A percentile compares a stretch with the other conserved stretches of the same genome.
These are phyloP conservation scores for Hanseniaspora occidentalis DNA, from an alignment of 805 yeast species.

Conservation along the genomic window DNA sequence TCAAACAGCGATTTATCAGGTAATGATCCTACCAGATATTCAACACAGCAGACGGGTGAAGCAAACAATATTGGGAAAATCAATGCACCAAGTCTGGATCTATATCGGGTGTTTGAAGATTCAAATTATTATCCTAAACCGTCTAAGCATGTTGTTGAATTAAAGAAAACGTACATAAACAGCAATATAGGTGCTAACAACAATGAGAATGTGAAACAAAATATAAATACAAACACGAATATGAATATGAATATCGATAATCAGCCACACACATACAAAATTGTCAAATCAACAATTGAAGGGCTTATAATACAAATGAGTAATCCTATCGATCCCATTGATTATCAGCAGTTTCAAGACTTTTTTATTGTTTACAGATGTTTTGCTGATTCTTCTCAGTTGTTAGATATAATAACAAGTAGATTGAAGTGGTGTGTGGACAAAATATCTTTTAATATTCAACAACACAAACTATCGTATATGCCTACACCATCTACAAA, in stretches of 20 bases:
- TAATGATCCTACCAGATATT: too few species aligned
- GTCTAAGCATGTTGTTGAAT: conserved; percentile 16
- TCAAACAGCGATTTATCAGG: too few species aligned
- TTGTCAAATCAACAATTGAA: conserved; percentile 17
- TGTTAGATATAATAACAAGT: conserved; percentile 48
- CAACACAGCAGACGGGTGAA: too few species aligned
- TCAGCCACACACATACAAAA: conserved; percentile 1
- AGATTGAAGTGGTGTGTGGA: conserved; percentile 65
- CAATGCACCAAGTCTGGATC: neutral
- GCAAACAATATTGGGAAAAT: too few species aligned
- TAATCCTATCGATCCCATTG: conserved; percentile 53
- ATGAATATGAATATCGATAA: conserved; percentile 2
- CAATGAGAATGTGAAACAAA: too few species aligned
- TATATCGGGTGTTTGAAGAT: conserved; percentile 4
- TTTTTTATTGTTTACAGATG: conserved; percentile 75
- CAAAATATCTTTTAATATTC: conserved; percentile 10
- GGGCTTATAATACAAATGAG: conserved; percentile 48
- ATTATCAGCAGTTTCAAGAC: conserved; percentile 70
- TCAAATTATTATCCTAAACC: conserved; percentile 22
- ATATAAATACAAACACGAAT: too few species aligned
- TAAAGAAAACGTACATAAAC: conserved; percentile 10
- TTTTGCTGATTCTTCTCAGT: conserved; percentile 44
- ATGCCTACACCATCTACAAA: too few species aligned
- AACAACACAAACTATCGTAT: conserved; percentile 5
- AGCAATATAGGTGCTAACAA: conserved; percentile 8